Percentiles rank a stretch among this genome's conserved stretches.
phyloP scores from a whole-genome alignment of 2,329 filamentous ascomycete species.

The Fusarium buxicola region DNA sequence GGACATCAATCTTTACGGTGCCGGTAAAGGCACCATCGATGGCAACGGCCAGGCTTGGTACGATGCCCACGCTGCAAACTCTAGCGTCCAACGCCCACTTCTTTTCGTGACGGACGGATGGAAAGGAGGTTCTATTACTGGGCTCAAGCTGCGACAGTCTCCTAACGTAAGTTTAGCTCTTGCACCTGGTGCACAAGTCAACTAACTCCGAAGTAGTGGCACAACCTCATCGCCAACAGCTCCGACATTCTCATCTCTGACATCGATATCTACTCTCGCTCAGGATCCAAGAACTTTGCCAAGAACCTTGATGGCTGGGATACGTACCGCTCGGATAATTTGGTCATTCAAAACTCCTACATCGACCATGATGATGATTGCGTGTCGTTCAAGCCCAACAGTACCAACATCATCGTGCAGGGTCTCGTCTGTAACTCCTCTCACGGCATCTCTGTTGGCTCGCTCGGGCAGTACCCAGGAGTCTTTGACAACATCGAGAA shows the following conservation, averaged over 20 bases:
- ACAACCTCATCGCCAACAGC: conserved; percentile 72
- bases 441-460: conserved; percentile 78
- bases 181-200: not conserved
- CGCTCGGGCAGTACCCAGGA: conserved; percentile 72
- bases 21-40: conserved; percentile 58
- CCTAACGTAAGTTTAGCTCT: conserved; percentile 39
- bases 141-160: conserved; percentile 69
- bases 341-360: conserved; percentile 76
- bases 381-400: conserved; percentile 79
- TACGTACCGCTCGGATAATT: conserved; percentile 69
- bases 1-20: conserved; percentile 72
- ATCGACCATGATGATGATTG: conserved; percentile 61
- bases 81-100: conserved; percentile 68
- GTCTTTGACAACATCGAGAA: conserved; percentile 75
- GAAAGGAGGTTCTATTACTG: conserved; percentile 66
- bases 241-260: conserved; percentile 71
- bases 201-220: conserved; percentile 37
- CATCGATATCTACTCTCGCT: conserved; percentile 69
- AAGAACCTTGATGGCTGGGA: conserved; percentile 75
- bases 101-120: conserved; percentile 72
- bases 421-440: conserved; percentile 74
- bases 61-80: conserved; percentile 59
- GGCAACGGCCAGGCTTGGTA: conserved; percentile 76
- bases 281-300: conserved; percentile 62
- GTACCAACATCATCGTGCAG: conserved; percentile 74